A percentile compares a stretch with the other conserved stretches of the same genome.
Conservation (phyloP, 805 yeast genomes). For the Sugiyamaella lignohabitans region DNA sequence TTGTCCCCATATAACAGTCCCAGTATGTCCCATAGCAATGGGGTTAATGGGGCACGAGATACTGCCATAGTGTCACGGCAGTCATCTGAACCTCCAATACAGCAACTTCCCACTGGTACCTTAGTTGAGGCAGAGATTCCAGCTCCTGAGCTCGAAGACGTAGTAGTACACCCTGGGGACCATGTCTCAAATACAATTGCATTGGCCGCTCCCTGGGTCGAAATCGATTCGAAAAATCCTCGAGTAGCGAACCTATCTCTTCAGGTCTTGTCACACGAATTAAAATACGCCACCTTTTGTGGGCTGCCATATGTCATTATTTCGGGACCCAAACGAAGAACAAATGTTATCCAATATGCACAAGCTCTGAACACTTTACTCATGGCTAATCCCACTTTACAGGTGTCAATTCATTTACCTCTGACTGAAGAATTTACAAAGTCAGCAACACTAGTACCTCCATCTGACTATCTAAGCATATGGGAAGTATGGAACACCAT, state of each 20-base stretch:
- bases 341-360: slow-evolving; percentile 45
- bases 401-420: slow-evolving; percentile 30
- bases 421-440: slow-evolving; percentile 28
- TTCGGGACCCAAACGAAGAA: slow-evolving; percentile 58
- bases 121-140: slow-evolving; percentile 29
- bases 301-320: slow-evolving; percentile 51
- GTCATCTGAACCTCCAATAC: neutral
- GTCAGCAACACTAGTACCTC: slow-evolving; percentile 24
- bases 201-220: slow-evolving; percentile 62
- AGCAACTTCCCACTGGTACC: neutral
- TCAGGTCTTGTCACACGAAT: slow-evolving; percentile 53
- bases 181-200: slow-evolving; percentile 46
- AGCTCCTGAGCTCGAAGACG: slow-evolving; percentile 38
- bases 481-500: slow-evolving; percentile 76
- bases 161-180: slow-evolving; percentile 38
- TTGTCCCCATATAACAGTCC: neutral
- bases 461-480: slow-evolving; percentile 43
- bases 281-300: slow-evolving; percentile 51
- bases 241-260: slow-evolving; percentile 46
- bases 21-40: neutral
- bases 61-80: neutral
- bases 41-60: too few species aligned
- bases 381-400: slow-evolving; percentile 24
- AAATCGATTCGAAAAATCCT: slow-evolving; percentile 49
- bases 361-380: slow-evolving; percentile 37